Conservation (phyloP, 306 rosid species). For the Inga laurina region DNA sequence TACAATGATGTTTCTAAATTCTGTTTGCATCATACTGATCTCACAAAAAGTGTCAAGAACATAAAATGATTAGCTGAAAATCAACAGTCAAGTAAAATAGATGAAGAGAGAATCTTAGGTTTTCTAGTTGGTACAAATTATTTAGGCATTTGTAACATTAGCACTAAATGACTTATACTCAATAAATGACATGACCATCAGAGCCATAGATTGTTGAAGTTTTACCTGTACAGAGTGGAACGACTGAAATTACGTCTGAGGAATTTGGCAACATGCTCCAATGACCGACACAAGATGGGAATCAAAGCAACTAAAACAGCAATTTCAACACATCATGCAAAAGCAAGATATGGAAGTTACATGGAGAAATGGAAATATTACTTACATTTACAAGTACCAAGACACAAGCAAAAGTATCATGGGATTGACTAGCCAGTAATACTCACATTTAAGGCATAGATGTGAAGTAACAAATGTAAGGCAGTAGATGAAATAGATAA, state of each 20-base stretch:
- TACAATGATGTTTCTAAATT: neutral
- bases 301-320: constrained; percentile 83
- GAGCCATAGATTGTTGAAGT: neutral
- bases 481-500: constrained; percentile 84
- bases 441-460: constrained; percentile 84
- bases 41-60: neutral
- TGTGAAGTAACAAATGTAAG: constrained; percentile 75
- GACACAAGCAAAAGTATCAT: constrained; percentile 5
- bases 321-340: constrained; percentile 31
- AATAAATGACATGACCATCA: neutral
- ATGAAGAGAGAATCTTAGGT: constrained; percentile 6
- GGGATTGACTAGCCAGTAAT: constrained; percentile 24
- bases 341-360: constrained; percentile 3
- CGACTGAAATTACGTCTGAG: constrained; percentile 87
- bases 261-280: constrained; percentile 95
- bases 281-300: constrained; percentile 79
- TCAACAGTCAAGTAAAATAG: neutral
- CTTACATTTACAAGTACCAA: neutral
- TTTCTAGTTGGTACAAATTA: neutral
- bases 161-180: neutral
- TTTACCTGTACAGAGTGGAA: constrained; percentile 88
- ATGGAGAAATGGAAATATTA: constrained; percentile 5
- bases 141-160: neutral
- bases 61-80: neutral
- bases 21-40: neutral